Evolutionary conservation across 1,284 basidiomycete genomes (phyloP).

Genomic region (Exobasidium cylindrosporum): DNA sequence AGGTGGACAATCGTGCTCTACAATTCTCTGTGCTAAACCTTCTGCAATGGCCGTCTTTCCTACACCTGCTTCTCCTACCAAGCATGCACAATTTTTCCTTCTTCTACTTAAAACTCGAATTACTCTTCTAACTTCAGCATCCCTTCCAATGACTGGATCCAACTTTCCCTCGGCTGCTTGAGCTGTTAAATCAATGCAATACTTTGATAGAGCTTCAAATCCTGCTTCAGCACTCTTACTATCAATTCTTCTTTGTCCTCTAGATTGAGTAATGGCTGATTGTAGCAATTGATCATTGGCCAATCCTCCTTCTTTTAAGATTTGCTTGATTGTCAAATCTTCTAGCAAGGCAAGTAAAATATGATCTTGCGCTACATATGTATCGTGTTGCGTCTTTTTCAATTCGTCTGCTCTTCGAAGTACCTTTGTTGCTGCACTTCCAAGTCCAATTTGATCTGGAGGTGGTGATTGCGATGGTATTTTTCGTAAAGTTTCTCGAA

Average conservation of each 20-base stretch:
- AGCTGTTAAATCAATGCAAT: conserved; percentile 62
- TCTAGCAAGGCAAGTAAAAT: conserved; percentile 72
- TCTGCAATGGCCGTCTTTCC: conserved; percentile 75
- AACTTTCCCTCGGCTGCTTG: conserved; percentile 59
- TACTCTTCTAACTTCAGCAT: conserved; percentile 51
- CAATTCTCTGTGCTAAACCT: conserved; percentile 90
- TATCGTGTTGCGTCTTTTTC: conserved; percentile 66
- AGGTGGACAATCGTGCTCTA: conserved; percentile 92
- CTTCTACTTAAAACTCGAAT: conserved; percentile 57
- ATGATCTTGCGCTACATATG: conserved; percentile 87
- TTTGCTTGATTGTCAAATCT: conserved; percentile 65
- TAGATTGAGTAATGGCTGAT: conserved; percentile 73
- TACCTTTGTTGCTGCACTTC: conserved; percentile 38
- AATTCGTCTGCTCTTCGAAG: conserved; percentile 45
- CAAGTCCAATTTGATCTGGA: conserved; percentile 47
- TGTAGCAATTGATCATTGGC: conserved; percentile 69
- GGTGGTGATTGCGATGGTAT: conserved; percentile 49
- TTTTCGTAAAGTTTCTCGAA: conserved; percentile 43
- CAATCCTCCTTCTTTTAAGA: conserved; percentile 73
- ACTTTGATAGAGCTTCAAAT: conserved; percentile 56
- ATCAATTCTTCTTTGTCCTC: conserved; percentile 78
- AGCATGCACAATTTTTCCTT: conserved; percentile 87
- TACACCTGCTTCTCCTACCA: conserved; percentile 65
- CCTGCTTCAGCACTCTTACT: conserved; percentile 65
- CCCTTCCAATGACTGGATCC: conserved; percentile 62